A percentile compares a stretch with the other conserved stretches of the same genome.
phyloP scores from a whole-genome alignment of 2,329 filamentous ascomycete genomes.

The Xylariaceae sp. region DNA sequence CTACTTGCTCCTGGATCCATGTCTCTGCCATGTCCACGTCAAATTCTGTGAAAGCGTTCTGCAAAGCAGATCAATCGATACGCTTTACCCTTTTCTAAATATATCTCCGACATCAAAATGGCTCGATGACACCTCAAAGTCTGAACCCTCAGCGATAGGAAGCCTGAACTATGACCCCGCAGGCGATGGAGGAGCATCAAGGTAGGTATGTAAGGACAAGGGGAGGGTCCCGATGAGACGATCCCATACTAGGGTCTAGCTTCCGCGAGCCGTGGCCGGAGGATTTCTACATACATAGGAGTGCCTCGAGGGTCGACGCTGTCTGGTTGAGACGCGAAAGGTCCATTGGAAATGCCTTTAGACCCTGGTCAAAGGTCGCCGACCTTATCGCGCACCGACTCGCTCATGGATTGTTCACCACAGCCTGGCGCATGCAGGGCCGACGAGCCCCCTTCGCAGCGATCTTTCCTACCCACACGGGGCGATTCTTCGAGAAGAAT shows the following conservation, averaged over 20 bases:
- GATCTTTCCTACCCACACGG: no score
- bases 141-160: neutral
- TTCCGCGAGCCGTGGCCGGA: neutral
- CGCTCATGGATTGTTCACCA: no score
- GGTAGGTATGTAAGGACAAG: neutral
- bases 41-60: neutral
- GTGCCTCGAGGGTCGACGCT: no score
- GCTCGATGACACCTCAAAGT: neutral
- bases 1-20: no score
- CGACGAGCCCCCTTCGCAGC: no score
- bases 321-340: no score
- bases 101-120: neutral
- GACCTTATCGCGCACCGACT: neutral
- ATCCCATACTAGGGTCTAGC: neutral
- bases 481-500: no score
- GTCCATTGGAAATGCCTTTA: no score
- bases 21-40: neutral
- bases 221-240: neutral
- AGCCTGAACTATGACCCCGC: neutral
- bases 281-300: neutral
- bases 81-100: neutral
- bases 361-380: neutral
- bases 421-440: no score
- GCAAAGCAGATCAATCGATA: neutral
- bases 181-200: neutral